phyloP scores from a whole-genome alignment of 2,329 filamentous ascomycete genomes.

The Ophiognomonia clavigignenti-juglandacearum region DNA sequence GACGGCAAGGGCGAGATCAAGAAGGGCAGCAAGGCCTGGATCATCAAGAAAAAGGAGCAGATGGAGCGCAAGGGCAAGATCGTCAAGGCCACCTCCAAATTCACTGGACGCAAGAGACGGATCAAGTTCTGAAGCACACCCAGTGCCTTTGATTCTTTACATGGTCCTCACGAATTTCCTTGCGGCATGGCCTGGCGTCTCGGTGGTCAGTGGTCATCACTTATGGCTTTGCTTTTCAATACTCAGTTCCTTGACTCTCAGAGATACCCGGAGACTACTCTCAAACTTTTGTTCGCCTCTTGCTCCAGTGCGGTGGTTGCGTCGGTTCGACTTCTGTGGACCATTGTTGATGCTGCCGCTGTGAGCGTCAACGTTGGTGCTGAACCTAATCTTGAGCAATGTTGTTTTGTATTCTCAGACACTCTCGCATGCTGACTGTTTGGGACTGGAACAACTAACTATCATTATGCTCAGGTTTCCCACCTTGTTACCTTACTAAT shows the following conservation, averaged over 20 bases:
- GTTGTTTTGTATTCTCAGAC: too few species aligned
- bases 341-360: too few species aligned
- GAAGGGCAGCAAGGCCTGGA: constrained; percentile 84
- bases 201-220: constrained; percentile 9
- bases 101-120: constrained; percentile 84
- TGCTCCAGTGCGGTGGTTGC: too few species aligned
- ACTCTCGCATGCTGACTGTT: too few species aligned
- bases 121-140: constrained; percentile 57
- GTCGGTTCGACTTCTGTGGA: too few species aligned
- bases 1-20: constrained; percentile 51
- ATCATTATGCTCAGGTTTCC: too few species aligned
- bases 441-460: too few species aligned
- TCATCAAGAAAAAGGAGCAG: constrained; percentile 82
- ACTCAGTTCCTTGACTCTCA: constrained; percentile 5
- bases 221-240: not conserved
- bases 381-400: too few species aligned
- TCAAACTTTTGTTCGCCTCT: not conserved
- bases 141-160: not conserved
- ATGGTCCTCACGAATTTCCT: not conserved
- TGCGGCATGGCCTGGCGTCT: constrained; percentile 14
- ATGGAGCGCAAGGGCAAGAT: constrained; percentile 94
- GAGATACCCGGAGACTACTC: constrained; percentile 14
- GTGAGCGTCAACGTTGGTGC: too few species aligned
- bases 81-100: constrained; percentile 88
- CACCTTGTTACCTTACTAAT: too few species aligned